These are phyloP conservation scores for Chaetomiaceae sp. DNA, from an alignment of 2,329 filamentous ascomycete genomes.

Conservation along the genomic window DNA sequence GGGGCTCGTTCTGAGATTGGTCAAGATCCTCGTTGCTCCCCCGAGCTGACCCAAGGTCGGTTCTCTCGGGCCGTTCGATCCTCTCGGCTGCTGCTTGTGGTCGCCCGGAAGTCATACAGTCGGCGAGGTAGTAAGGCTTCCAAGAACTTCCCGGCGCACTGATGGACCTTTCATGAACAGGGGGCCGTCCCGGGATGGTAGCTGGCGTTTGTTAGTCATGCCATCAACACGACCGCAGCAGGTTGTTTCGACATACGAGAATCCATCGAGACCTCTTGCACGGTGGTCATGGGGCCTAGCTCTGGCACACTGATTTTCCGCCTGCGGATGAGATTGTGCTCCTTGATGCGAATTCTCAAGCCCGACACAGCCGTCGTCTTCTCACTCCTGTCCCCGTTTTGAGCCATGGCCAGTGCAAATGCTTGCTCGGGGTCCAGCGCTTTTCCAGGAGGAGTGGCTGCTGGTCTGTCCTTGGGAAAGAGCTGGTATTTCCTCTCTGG, in stretches of 20 bases:
- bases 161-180: slow-evolving; percentile 59
- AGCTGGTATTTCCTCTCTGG: slow-evolving; percentile 57
- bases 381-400: slow-evolving; percentile 38
- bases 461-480: slow-evolving; percentile 51
- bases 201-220: slow-evolving; percentile 38
- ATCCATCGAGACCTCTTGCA: slow-evolving; percentile 63
- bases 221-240: background rate
- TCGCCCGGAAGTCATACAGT: slow-evolving; percentile 32
- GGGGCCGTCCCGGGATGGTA: slow-evolving; percentile 61
- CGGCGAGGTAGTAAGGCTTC: slow-evolving; percentile 41
- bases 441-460: slow-evolving; percentile 39
- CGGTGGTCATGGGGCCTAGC: slow-evolving; percentile 62
- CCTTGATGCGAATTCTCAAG: slow-evolving; percentile 51
- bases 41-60: slow-evolving; percentile 16
- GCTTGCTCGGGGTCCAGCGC: slow-evolving; percentile 48
- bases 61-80: slow-evolving; percentile 21
- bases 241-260: slow-evolving; percentile 51
- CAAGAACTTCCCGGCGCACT: slow-evolving; percentile 54
- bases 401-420: slow-evolving; percentile 39
- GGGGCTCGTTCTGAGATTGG: slow-evolving; percentile 23
- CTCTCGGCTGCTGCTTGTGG: slow-evolving; percentile 33
- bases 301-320: slow-evolving; percentile 62
- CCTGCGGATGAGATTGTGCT: slow-evolving; percentile 52
- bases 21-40: slow-evolving; percentile 23
- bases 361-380: slow-evolving; percentile 36